Conservation (phyloP, 2,329 filamentous ascomycete genomes). For the Botryosphaeria dothidea region DNA sequence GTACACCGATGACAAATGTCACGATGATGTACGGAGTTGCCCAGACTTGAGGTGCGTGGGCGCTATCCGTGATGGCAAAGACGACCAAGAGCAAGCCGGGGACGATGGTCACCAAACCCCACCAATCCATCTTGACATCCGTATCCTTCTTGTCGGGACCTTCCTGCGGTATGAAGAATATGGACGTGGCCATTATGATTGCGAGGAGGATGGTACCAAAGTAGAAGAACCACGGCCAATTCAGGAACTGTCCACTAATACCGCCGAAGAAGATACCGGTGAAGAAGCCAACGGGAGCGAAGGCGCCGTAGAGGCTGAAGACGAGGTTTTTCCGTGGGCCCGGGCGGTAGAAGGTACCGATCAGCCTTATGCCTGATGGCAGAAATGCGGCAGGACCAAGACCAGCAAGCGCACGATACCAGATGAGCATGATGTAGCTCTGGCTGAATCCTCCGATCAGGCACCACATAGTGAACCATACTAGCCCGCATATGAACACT, state of each 20-base stretch:
- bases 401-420: constrained; percentile 73
- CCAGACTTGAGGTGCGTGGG: constrained; percentile 69
- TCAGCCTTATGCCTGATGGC: constrained; percentile 66
- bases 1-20: constrained; percentile 62
- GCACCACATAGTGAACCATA: constrained; percentile 68
- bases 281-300: constrained; percentile 51
- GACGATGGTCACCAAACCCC: constrained; percentile 35
- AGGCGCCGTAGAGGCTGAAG: constrained; percentile 60
- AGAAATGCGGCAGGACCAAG: constrained; percentile 72
- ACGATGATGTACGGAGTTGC: constrained; percentile 70
- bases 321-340: constrained; percentile 70
- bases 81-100: constrained; percentile 68
- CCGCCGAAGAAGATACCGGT: constrained; percentile 67
- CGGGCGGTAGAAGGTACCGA: constrained; percentile 65
- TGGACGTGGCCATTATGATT: not conserved
- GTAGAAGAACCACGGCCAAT: constrained; percentile 61
- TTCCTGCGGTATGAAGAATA: constrained; percentile 25
- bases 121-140: constrained; percentile 39
- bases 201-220: constrained; percentile 60
- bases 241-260: constrained; percentile 53
- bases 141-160: constrained; percentile 8
- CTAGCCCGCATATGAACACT: constrained; percentile 63
- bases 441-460: constrained; percentile 69
- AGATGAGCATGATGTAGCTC: constrained; percentile 69
- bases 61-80: constrained; percentile 73